Evolutionary conservation across 2,329 filamentous ascomycete genomes (phyloP).

Genomic region (Ophiobolus disseminans): DNA sequence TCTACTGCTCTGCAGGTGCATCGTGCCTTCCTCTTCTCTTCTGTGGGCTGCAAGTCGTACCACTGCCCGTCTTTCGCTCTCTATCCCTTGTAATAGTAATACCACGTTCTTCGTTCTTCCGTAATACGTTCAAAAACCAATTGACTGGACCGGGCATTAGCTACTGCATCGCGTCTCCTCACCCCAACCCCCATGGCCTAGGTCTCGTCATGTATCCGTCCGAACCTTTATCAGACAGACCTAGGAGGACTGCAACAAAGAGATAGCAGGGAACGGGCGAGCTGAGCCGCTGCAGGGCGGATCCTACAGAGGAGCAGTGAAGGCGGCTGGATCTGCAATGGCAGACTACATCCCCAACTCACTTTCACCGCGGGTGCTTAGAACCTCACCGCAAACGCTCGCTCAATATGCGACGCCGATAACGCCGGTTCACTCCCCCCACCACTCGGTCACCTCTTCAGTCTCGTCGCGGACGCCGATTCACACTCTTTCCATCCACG

Average conservation of each 20-base stretch:
- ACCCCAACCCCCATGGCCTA: slow-evolving; percentile 11
- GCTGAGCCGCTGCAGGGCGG: too few species aligned
- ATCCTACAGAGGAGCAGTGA: not conserved
- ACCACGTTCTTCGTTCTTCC: not conserved
- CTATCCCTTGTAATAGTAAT: slow-evolving; percentile 19
- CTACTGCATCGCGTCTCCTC: too few species aligned
- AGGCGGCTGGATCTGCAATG: slow-evolving; percentile 22
- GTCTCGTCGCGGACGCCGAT: slow-evolving; percentile 41
- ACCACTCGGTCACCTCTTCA: slow-evolving; percentile 45
- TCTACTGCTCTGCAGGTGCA: slow-evolving; percentile 10
- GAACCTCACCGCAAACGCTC: slow-evolving; percentile 25
- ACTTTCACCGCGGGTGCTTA: slow-evolving; percentile 32
- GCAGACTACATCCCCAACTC: slow-evolving; percentile 23
- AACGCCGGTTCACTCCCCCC: slow-evolving; percentile 48
- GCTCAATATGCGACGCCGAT: slow-evolving; percentile 23
- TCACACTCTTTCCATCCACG: slow-evolving; percentile 48
- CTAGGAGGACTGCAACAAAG: slow-evolving; percentile 16
- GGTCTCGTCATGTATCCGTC: slow-evolving; percentile 23
- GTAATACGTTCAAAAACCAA: too few species aligned
- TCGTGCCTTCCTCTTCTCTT: slow-evolving; percentile 28
- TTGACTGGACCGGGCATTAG: too few species aligned
- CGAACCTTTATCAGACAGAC: slow-evolving; percentile 13
- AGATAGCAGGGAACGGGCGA: slow-evolving; percentile 9
- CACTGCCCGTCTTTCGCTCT: slow-evolving; percentile 14
- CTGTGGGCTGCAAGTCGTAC: slow-evolving; percentile 6